These are phyloP conservation scores for Stemphylium lycopersici DNA, from an alignment of 2,329 filamentous ascomycete genomes.

Conservation along the genomic window DNA sequence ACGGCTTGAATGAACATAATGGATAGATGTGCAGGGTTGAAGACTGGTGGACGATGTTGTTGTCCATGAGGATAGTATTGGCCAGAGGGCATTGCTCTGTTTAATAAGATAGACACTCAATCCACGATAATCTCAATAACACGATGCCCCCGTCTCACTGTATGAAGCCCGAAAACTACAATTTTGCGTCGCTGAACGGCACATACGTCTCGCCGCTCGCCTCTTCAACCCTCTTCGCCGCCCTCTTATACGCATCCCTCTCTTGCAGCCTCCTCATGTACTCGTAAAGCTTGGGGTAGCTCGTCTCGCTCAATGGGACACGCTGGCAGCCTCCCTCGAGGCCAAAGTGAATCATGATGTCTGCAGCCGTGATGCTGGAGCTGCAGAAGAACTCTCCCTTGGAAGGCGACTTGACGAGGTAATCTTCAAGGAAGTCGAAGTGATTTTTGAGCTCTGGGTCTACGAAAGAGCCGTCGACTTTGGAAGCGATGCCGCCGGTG, in stretches of 20 bases:
- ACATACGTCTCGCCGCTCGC: constrained; percentile 46
- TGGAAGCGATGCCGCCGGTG: constrained; percentile 60
- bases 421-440: constrained; percentile 59
- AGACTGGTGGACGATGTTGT: no score
- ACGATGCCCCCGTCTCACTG: no score
- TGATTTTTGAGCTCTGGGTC: constrained; percentile 56
- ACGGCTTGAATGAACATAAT: no score
- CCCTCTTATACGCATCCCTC: constrained; percentile 53
- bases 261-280: constrained; percentile 56
- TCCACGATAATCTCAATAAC: no score
- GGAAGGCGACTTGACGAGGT: constrained; percentile 54
- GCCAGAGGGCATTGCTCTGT: no score
- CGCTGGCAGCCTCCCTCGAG: constrained; percentile 52
- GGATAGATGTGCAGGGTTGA: no score
- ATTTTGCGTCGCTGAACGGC: constrained; percentile 37
- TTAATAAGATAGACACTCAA: no score
- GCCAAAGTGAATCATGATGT: constrained; percentile 61
- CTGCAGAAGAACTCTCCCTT: constrained; percentile 60
- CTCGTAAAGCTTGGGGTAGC: constrained; percentile 55
- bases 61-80: no score
- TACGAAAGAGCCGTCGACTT: constrained; percentile 54
- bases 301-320: constrained; percentile 49
- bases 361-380: constrained; percentile 56
- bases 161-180: background rate
- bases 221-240: constrained; percentile 59